A percentile compares a stretch with the other conserved stretches of the same genome.
These are phyloP conservation scores for Gardenia jasminoides DNA, from an alignment of 257 asterid genomes.

Conservation along the genomic window DNA sequence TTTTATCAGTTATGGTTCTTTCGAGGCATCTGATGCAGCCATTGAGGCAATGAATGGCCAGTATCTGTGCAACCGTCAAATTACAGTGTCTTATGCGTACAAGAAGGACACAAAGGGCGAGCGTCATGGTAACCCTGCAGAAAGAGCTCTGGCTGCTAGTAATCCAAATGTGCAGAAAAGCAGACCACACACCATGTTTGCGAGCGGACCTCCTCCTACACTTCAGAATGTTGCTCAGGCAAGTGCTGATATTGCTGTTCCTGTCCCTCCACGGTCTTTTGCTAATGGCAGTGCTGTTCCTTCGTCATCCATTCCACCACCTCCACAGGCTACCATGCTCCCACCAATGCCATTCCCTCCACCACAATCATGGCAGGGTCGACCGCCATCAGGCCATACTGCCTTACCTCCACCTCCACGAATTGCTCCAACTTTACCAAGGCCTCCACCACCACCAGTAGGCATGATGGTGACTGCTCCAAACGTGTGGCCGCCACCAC, in stretches of 20 bases:
- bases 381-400: slow-evolving; percentile 48
- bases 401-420: slow-evolving; percentile 67
- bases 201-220: slow-evolving; percentile 81
- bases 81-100: slow-evolving; percentile 92
- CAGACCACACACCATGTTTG: slow-evolving; percentile 94
- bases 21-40: slow-evolving; percentile 98
- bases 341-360: slow-evolving; percentile 60
- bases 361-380: slow-evolving; percentile 76
- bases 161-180: slow-evolving; percentile 73
- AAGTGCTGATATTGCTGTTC: slow-evolving; percentile 46
- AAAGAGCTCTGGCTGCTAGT: slow-evolving; percentile 85
- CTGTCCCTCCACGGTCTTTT: slow-evolving; percentile 74
- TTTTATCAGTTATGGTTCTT: slow-evolving; percentile 91
- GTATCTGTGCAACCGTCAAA: slow-evolving; percentile 93
- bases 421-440: slow-evolving; percentile 33
- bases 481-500: slow-evolving; percentile 73
- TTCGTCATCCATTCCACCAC: slow-evolving; percentile 65
- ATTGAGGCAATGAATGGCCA: slow-evolving; percentile 99
- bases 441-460: slow-evolving; percentile 82
- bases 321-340: slow-evolving; percentile 47
- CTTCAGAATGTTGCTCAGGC: slow-evolving; percentile 51
- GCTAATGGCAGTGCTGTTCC: slow-evolving; percentile 54
- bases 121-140: slow-evolving; percentile 99
- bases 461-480: slow-evolving; percentile 52
- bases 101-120: slow-evolving; percentile 98